phyloP scores from a whole-genome alignment of 495 filamentous ascomycete species.

The Aspergillus indologenus region DNA sequence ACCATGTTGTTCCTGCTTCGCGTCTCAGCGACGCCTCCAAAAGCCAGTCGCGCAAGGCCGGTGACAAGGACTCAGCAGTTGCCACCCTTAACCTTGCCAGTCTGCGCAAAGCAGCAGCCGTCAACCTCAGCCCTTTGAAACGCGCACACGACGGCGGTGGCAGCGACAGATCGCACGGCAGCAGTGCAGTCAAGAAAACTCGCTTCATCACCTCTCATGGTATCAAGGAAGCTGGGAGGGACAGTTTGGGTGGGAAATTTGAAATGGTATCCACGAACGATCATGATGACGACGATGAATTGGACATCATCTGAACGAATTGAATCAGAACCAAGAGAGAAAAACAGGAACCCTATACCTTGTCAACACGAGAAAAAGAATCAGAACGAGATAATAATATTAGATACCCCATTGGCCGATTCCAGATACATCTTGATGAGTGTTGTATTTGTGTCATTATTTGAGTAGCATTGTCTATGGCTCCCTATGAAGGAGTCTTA shows the following conservation, averaged over 20 bases:
- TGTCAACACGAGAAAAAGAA: neutral
- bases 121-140: constrained; percentile 73
- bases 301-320: constrained; percentile 50
- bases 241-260: constrained; percentile 60
- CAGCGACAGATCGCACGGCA: constrained; percentile 35
- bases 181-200: constrained; percentile 65
- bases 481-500: too few relatives aligned
- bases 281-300: constrained; percentile 50
- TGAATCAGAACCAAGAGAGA: constrained; percentile 2
- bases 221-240: constrained; percentile 71
- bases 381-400: too few relatives aligned
- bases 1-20: constrained; percentile 16
- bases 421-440: too few relatives aligned
- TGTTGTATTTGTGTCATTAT: too few relatives aligned
- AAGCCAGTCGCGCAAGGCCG: neutral
- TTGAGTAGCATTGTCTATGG: too few relatives aligned
- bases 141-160: constrained; percentile 34
- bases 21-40: constrained; percentile 1
- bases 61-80: neutral
- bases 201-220: constrained; percentile 75
- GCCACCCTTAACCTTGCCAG: constrained; percentile 26
- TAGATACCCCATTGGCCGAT: too few relatives aligned
- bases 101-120: constrained; percentile 39
- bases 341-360: neutral
- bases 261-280: constrained; percentile 30